Evolutionary conservation across 2,329 filamentous ascomycete species (phyloP).

Genomic region (Grosmannia penicillata): DNA sequence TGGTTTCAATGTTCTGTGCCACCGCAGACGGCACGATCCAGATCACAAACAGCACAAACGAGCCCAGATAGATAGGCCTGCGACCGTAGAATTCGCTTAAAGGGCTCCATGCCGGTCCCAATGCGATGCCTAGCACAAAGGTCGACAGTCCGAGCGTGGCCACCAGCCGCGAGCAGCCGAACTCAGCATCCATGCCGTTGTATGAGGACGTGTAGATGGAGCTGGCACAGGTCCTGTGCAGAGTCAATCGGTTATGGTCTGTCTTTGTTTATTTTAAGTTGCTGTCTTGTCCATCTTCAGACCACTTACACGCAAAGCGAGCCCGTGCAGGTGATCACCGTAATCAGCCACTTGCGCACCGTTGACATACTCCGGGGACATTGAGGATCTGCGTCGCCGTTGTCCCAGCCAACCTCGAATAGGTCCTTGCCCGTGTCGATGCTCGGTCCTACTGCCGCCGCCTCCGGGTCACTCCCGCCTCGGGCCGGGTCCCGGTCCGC

Average conservation of each 20-base stretch:
- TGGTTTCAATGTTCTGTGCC: conserved; percentile 65
- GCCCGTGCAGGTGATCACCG: conserved; percentile 56
- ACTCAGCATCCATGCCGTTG: conserved; percentile 58
- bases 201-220: conserved; percentile 87
- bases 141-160: conserved; percentile 69
- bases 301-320: conserved; percentile 71
- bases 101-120: conserved; percentile 50
- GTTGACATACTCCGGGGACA: conserved; percentile 56
- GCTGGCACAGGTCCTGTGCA: conserved; percentile 36
- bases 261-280: neutral
- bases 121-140: conserved; percentile 62
- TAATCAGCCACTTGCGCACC: conserved; percentile 64
- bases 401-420: conserved; percentile 64
- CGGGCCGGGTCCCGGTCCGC: neutral
- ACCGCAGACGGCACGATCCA: conserved; percentile 73
- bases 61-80: conserved; percentile 62
- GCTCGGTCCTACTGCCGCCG: neutral
- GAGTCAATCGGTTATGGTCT: neutral
- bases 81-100: conserved; percentile 70
- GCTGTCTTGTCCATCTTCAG: too few species aligned
- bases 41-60: conserved; percentile 60
- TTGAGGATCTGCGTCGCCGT: conserved; percentile 52
- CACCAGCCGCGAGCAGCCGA: conserved; percentile 53
- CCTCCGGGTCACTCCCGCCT: neutral
- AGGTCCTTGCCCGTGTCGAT: conserved; percentile 20